Evolutionary conservation across 1,139 yeast species (phyloP), one percentile per base, ranked within the genome.

Genomic region (Geotrichum europaeum): DNA sequence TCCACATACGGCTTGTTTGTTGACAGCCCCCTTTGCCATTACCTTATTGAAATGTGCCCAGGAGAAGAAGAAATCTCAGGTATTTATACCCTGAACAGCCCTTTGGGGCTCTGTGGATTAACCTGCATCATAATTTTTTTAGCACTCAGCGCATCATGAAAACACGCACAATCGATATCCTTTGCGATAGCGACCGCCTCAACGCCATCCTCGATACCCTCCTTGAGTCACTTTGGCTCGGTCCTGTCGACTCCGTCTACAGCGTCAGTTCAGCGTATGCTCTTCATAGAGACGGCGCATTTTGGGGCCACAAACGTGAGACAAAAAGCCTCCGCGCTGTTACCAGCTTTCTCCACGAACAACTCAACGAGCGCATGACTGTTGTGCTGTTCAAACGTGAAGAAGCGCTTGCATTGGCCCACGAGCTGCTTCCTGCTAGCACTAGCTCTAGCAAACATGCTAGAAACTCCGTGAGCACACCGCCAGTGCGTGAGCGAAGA

Each of bases 281-380:
- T 4, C 13, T 28, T 47, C 15, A 20, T 9, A 24, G 15, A 24
- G 18, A 47, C 13, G 2, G 13, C 15, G 28, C 50, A 47, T 18
- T 24, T 47, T 12, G 50, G 24, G 9, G 28, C 24, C 28, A 47
- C 28, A 47, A 47, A 12, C 28, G 15, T 2, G 50, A 24, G 28
- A 24, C 1, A 47, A 47, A 47, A 13, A 47, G 28, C 30, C 43
- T 53, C 18, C 22, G 43, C 9, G 20, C 22, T 13, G 34, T 54
- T 1, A 25, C 51, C 22, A 58, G 47, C 13, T 59, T 51, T 51
- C 36, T 59, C 4, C 61, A 59, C 25, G 52, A 43, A 10, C 53
- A 55, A 24, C 50, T 59, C 47, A 55, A 59, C 25, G 61, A 59
- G 32, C 51, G 61, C 9, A 55, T 58, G 15, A 51, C 43, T 25